Evolutionary conservation across 164 flowering plant species (phyloP), one percentile per base, ranked within the genome.

Genomic region (Hamamelis virginiana): DNA sequence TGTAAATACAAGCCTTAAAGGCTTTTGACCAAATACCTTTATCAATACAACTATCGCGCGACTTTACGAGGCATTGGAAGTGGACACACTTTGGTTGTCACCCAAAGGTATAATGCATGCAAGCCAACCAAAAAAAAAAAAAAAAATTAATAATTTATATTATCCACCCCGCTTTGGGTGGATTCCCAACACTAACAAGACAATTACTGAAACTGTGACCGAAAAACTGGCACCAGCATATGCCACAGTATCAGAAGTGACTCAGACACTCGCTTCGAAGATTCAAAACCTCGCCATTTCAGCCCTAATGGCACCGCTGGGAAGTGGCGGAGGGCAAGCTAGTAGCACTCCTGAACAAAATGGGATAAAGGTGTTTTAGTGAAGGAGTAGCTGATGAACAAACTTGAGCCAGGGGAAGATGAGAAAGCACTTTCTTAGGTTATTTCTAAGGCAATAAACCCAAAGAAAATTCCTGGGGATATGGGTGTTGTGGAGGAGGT

Each of bases 391-490:
- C 72, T 89, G 71, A 75, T 73, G 74, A 72, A 83, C 19, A 90
- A 89, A 76, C 65, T 90, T 44, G 89, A 89, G 81, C 96, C 96
- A 0, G 94, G 91, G 50, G 87, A 89, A 28, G 96, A 85, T 23
- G 96, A 94, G 72, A 83, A 69, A 75, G 92, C 94, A 18, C 93
- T 90, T 60, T 90, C 92, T 13, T 79, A 80, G 70, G 91, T 83
- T 56, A 90, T 90, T 21, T 74, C 89, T 1, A 82, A 87, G 22
- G 91, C 86, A 41, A 88, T 89, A 25, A 87, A 84, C 74, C 91
- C 96, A 12, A 80, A 66, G 58, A 84, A 57, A 60, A 23, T 8
- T 53, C 64, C 78, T 5, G 75, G 72, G 5, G 82, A 83, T 46
- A 75, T 38, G 14, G 83, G 90, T 48, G 80, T 87, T 61, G 85